Evolutionary conservation across 164 flowering plant genomes (phyloP).

Genomic region (Annona squamosa): DNA sequence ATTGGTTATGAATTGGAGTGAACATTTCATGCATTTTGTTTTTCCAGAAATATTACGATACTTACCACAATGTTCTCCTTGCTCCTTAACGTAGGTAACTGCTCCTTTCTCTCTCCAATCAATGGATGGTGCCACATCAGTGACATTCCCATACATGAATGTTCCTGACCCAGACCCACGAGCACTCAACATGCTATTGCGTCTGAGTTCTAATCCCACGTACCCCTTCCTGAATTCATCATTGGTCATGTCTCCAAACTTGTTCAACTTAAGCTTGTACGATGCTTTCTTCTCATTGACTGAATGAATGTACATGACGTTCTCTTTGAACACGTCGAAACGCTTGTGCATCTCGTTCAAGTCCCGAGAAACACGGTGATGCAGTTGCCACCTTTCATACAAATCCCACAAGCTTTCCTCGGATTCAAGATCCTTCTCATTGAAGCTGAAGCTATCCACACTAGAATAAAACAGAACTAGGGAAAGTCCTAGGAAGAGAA

Average conservation of each 20-base stretch:
- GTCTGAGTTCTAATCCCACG: constrained; percentile 47
- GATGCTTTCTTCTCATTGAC: constrained; percentile 48
- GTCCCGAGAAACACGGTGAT: constrained; percentile 41
- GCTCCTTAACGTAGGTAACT: too few species aligned
- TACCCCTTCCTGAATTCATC: constrained; percentile 45
- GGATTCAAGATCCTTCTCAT: constrained; percentile 43
- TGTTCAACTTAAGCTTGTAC: constrained; percentile 51
- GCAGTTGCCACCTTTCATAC: constrained; percentile 62
- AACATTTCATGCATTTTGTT: too few species aligned
- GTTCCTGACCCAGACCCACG: constrained; percentile 17
- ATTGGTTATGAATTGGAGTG: too few species aligned
- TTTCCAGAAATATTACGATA: too few species aligned
- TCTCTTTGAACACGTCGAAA: constrained; percentile 58
- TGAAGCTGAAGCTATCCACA: constrained; percentile 34
- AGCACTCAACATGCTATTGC: constrained; percentile 50
- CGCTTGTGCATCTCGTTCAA: constrained; percentile 48
- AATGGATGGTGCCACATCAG: too few species aligned
- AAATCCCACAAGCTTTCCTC: constrained; percentile 49
- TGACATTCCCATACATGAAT: constrained; percentile 50
- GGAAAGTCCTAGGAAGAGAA: constrained; percentile 20
- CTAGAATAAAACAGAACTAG: constrained; percentile 25
- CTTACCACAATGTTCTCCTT: too few species aligned
- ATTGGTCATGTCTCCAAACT: constrained; percentile 62
- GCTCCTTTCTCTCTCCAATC: too few species aligned
- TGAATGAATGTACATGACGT: constrained; percentile 35